phyloP scores from a whole-genome alignment of 257 asterid genomes.

The Ilex asprella region DNA sequence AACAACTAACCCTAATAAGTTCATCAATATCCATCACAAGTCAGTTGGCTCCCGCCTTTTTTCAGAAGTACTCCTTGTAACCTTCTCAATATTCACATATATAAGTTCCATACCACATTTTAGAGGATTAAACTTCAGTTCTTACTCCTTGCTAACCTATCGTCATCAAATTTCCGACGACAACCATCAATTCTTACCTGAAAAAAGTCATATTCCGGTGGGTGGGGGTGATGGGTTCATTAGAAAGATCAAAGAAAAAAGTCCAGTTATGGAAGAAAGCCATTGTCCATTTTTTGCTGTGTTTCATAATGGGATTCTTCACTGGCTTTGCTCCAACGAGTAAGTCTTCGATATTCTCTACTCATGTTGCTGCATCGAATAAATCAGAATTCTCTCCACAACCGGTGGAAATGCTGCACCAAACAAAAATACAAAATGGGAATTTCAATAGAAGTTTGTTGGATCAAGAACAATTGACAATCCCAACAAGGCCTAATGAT shows the following conservation, averaged over 20 bases:
- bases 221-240: conserved; percentile 39
- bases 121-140: not conserved
- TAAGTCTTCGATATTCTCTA: conserved; percentile 35
- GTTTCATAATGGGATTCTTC: conserved; percentile 85
- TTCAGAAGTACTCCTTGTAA: not conserved
- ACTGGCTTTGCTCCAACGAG: conserved; percentile 78
- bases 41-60: conserved; percentile 24
- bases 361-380: conserved; percentile 13
- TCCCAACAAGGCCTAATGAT: not conserved
- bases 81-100: not conserved
- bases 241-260: conserved; percentile 77
- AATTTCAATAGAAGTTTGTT: conserved; percentile 21
- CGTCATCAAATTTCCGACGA: not conserved
- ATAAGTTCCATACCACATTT: conserved; percentile 4
- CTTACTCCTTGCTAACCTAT: too few relatives aligned
- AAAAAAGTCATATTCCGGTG: not conserved
- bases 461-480: conserved; percentile 20
- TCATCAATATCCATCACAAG: conserved; percentile 25
- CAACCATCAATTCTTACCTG: not conserved
- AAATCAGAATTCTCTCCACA: conserved; percentile 30
- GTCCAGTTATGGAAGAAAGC: conserved; percentile 73
- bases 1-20: conserved; percentile 18
- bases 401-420: conserved; percentile 39
- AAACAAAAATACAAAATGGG: conserved; percentile 4
- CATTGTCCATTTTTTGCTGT: conserved; percentile 58